Base-by-base conservation (phyloP, 2,329 filamentous ascomycete species). In the Pyricularia grisea region DNA sequence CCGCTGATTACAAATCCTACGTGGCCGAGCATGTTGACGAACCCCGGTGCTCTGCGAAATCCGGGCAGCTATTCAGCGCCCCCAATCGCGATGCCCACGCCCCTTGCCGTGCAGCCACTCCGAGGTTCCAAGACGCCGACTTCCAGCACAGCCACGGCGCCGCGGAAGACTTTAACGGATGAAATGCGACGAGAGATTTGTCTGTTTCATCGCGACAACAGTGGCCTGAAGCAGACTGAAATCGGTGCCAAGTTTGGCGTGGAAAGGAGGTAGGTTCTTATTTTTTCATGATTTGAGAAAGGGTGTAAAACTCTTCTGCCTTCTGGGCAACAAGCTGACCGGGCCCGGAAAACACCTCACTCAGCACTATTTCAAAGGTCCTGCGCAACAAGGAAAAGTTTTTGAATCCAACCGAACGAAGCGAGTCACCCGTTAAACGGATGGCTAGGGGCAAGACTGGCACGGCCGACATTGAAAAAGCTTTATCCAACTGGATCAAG, bases 341-440 rank as follows among this genome's bases (percentile, higher is more conserved):
- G 12, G 23, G 27, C 14, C 14, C 3, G 25, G 10, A 30, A 12
- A 28, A 3, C 60, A 63, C 60, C 27, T 9, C 17, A 11, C 25
- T 69, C 78, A 99, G 95, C 81, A 99, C 95, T 66, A 95, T 99
- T n/a, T 99, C 95, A 68, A 99, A 99, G 78, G 95, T 98, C 69
- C 80, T 99, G 72, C 90, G 94, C 68, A 90, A 97, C 76, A 97
- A 94, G 81, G 95, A 99, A 72, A 95, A 96, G 78, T 98, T 97
- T 79, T 85, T 98, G 20, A 91, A 90, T 75, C 88, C 88, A 68
- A 92, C 92, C 75, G 93, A 92, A 78, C 91, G 89, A 73, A 92
- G 84, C 77, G 87, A 86, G 73, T 94, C 93, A 64, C 92, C 92
- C 6, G 87, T 91, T 73, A 97, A 95, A 78, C 90, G 91, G 73